Evolutionary conservation across 2,329 filamentous ascomycete species (phyloP), one percentile per base, ranked within the genome.

Genomic region (Arthrobotrys conoides): DNA sequence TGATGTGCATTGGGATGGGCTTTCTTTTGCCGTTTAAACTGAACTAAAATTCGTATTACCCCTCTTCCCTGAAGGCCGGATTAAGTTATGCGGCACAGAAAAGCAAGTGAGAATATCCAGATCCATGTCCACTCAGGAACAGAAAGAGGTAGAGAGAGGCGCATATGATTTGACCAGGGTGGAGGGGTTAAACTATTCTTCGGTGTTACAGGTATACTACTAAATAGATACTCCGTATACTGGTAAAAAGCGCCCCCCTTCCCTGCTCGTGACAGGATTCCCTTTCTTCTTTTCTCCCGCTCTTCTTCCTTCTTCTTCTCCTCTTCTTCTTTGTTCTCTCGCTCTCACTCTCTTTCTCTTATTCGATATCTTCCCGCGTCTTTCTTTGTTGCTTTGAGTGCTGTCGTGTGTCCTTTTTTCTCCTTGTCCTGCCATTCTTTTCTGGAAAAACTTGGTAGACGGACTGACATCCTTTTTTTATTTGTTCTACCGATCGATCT

Each of bases 1-100:
- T 76, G 66, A 76, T 59, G 59, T 71, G 72, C 72, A 71, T 71
- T 44, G 38, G 14, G 38, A 44, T 44, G 36, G 36, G 6, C 5
- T 41, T 41, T 41, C 44, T 57, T 30, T 30, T 30, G 27, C 72
- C 57, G 57, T 59, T 66, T 30, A 3, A 30, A 6, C 6, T 30
- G 6, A 30, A 30, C 27, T 30, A 30, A 59, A 70, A 71, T 63
- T 46, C 38, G 53, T 48, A 30, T 3, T 30, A 24, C 64, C 64
- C 66, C 66, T 61, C 53, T 66, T 57, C 51, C 59, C 73, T 65
- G 64, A 30, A n/a, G 71, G 22, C 71, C 67, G 73, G 73, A 77
- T 77, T 51, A 51, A 68, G 73, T 55, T 57, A 77, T 77, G 67
- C 73, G 73, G 73, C 65, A 71, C 67, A 65, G 53, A 51, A 20